These are phyloP conservation scores for Lophiostoma macrostomum DNA, from an alignment of 495 filamentous ascomycete species.

Conservation along the genomic window DNA sequence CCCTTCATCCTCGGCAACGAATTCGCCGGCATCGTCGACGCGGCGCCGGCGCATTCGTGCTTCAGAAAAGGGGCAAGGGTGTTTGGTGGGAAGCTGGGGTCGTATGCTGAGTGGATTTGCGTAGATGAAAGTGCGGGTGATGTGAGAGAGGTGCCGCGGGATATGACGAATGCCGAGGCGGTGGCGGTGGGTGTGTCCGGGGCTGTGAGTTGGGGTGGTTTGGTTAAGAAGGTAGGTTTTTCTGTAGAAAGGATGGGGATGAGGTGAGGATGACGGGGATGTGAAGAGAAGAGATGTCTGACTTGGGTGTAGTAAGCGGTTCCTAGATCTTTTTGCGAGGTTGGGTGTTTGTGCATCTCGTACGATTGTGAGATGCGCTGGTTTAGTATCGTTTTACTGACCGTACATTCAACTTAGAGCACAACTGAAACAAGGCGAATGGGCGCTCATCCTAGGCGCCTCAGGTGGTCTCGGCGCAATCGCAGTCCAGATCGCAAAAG, in stretches of 20 bases:
- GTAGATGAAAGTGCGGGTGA: slow-evolving; percentile 13
- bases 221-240: too few relatives aligned
- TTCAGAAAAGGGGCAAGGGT: slow-evolving; percentile 22
- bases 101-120: slow-evolving; percentile 14
- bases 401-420: too few relatives aligned
- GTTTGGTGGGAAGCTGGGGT: slow-evolving; percentile 23
- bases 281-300: too few relatives aligned
- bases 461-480: slow-evolving; percentile 28
- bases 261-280: too few relatives aligned
- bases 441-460: slow-evolving; percentile 25
- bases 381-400: too few relatives aligned
- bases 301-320: too few relatives aligned
- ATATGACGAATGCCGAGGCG: slow-evolving; percentile 24
- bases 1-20: slow-evolving; percentile 38
- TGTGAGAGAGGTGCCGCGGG: slow-evolving; percentile 8
- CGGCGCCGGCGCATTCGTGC: slow-evolving; percentile 7
- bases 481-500: slow-evolving; percentile 29
- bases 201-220: slow-evolving; percentile 14
- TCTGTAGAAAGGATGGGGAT: too few relatives aligned
- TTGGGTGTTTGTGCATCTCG: too few relatives aligned
- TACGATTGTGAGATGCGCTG: too few relatives aligned
- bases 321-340: too few relatives aligned
- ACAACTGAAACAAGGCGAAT: slow-evolving; percentile 15
- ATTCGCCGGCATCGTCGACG: slow-evolving; percentile 26
- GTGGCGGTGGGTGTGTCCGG: slow-evolving; percentile 26